Base-by-base conservation (phyloP, 2,329 filamentous ascomycete species). In the Fusarium nodosum region DNA sequence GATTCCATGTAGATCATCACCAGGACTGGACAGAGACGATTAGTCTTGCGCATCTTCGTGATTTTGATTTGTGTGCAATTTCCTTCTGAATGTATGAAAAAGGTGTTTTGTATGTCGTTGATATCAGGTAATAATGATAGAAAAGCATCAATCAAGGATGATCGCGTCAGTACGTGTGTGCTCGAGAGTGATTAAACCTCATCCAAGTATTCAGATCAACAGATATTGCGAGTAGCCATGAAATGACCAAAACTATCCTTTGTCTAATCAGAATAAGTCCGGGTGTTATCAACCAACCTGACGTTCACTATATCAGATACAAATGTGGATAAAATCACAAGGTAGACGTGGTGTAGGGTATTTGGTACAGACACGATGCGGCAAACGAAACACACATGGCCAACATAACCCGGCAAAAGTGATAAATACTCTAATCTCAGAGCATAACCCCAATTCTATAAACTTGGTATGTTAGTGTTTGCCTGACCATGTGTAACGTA, bases 11-110 rank as follows among this genome's bases (percentile, higher is more conserved):
- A 11, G 24, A 18, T 5, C 9, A 11, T 44, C 8, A 5, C 12
- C 9, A 18, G 4, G 22, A 28, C 9, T 22, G 13, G 20, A 18
- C 15, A 44, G 16, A 28, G 16, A 44, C 22, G 9, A 24, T 5
- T 15, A 44, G 15, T 28, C 9, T 24, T 10, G 12, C 13, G 13
- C 6, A 16, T 18, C 22, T 7, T 16, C 5, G 16, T 5, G 15
- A 10, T 6, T 6, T 20, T 20, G 18, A 10, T 12, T 38, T 18
- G 18, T 12, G n/a, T n/a, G 5, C 4, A 20, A 5, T 38, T 10
- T 1, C 11, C 5, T 38, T 38, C 1, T 33, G 12, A 2, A 30
- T 5, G 2, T 18, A 9, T 18, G 7, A 8, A 16, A 3, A 18
- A 18, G 16, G 34, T 36, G 8, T 5, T 10, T 4, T 18, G 13